Conservation (phyloP, 2,329 filamentous ascomycete species). For the Venturia carpophila region DNA sequence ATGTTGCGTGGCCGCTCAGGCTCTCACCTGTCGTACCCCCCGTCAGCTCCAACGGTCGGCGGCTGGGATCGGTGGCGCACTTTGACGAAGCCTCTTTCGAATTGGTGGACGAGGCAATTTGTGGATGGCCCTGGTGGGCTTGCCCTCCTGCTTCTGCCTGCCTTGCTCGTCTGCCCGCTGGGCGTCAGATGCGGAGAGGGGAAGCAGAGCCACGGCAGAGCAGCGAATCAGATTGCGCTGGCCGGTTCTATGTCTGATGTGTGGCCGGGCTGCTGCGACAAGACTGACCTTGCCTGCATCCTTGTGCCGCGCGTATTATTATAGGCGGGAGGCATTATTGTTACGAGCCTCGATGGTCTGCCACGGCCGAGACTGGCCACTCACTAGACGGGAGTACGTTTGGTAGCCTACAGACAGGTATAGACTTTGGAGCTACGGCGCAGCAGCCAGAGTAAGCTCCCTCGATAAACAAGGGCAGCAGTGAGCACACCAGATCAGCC, state of each 20-base stretch:
- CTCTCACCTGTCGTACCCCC: not conserved
- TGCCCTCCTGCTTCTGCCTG: not conserved
- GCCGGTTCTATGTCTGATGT: not conserved
- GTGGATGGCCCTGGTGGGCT: not conserved
- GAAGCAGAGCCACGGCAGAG: not conserved
- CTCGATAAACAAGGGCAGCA: not conserved
- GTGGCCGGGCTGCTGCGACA: not conserved
- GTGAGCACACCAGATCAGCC: not conserved
- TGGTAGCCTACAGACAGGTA: not conserved
- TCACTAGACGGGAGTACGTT: not conserved
- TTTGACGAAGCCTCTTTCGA: constrained; percentile 1
- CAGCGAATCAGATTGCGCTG: not conserved
- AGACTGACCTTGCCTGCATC: not conserved
- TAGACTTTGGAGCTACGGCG: not conserved
- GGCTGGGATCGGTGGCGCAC: constrained; percentile 1
- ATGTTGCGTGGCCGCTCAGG: constrained; percentile 12
- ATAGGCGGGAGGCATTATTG: not conserved
- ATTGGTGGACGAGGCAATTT: constrained; percentile 10
- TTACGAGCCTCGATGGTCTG: not conserved
- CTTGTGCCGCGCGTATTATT: constrained; percentile 1
- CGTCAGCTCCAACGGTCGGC: constrained; percentile 4
- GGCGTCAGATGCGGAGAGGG: not conserved
- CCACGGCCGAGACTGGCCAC: constrained; percentile 3
- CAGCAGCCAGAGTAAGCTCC: not conserved
- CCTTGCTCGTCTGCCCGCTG: not conserved